A percentile compares a stretch with the other conserved stretches of the same genome.
These are phyloP conservation scores for Tubosaeta sp. DNA, from an alignment of 768 basidiomycete species.

Conservation along the genomic window DNA sequence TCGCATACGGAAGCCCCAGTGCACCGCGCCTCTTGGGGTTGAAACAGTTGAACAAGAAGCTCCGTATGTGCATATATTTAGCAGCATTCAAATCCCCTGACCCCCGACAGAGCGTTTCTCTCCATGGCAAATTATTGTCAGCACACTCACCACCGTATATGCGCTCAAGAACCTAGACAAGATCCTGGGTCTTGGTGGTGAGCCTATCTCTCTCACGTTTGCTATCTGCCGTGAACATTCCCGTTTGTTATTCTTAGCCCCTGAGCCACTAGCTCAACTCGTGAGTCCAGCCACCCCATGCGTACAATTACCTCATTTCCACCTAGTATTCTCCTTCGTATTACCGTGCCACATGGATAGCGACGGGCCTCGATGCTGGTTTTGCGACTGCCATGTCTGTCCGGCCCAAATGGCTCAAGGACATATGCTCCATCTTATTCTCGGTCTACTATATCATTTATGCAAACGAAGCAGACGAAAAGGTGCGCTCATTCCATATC, in stretches of 20 bases:
- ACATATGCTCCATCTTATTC: slow-evolving; percentile 82
- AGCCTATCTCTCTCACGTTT: background rate
- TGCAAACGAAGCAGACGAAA: slow-evolving; percentile 94
- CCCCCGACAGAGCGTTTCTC: slow-evolving; percentile 64
- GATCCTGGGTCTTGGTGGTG: slow-evolving; percentile 77
- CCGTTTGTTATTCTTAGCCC: slow-evolving; percentile 47
- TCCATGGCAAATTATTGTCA: slow-evolving; percentile 93
- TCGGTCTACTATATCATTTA: slow-evolving; percentile 83
- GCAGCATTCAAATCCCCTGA: background rate
- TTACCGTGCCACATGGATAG: slow-evolving; percentile 95
- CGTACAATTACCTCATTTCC: background rate
- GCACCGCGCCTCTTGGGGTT: slow-evolving; percentile 70
- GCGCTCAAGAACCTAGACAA: slow-evolving; percentile 81
- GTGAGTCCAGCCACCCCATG: slow-evolving; percentile 42
- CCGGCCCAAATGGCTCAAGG: slow-evolving; percentile 85
- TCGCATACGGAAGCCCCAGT: slow-evolving; percentile 56
- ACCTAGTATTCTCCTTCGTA: slow-evolving; percentile 84
- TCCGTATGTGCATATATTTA: slow-evolving; percentile 43
- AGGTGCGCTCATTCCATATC: slow-evolving; percentile 48
- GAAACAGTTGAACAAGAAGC: slow-evolving; percentile 48
- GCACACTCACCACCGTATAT: slow-evolving; percentile 81
- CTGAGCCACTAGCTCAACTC: slow-evolving; percentile 86
- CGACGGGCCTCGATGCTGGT: slow-evolving; percentile 91
- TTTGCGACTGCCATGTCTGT: slow-evolving; percentile 96
- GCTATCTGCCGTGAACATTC: background rate